Base-by-base conservation (phyloP, 2,329 filamentous ascomycete genomes). In the Colletotrichum karsti region DNA sequence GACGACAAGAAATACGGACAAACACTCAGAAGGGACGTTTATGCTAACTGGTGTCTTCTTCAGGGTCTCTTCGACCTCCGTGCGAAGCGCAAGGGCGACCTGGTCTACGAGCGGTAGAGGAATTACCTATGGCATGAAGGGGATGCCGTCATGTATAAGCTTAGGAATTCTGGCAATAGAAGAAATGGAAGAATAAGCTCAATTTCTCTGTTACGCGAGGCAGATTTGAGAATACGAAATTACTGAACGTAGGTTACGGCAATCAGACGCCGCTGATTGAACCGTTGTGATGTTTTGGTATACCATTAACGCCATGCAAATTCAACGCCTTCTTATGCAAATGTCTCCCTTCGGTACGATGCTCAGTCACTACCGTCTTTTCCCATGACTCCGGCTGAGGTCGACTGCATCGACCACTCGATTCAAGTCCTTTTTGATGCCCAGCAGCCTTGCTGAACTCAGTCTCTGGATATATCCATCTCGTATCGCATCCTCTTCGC, bases 61-160 rank as follows among this genome's bases (percentile, higher is more conserved):
- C 74, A 98, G 95, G 96, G 95, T 76, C 94, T 95, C 77, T 97
- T 85, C 80, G 88, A 97, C 54, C 80, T 98, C 74, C 89, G 94
- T 74, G 95, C 91, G 65, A 98, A 98, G 91, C 88, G 93, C 80
- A 92, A 89, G 81, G 95, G 94, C 61, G 95, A 98, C 77, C 86
- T 91, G n/a, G 87, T 97, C 75, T 84, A 85, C 62, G 95, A 98
- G 82, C 95, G 88, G 79, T 98, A 84, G 77, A 75, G 30, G 48
- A 62, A 53, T 58, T 59, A 56, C 59, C 9, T 18, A n/a, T n/a
- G 33, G 66, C 64, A 55, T 5, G 63, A 61, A 39, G 26, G 59
- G 28, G 71, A 53, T 22, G 69, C 65, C 63, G 66, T 53, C 81
- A 81, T 86, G 85, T 76, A 85, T 85, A 84, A 74, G 26, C 39